Percentiles rank a stretch among this genome's conserved stretches.
phyloP scores from a whole-genome alignment of 2,329 filamentous ascomycete species.

The Talaromyces albobiverticillius region DNA sequence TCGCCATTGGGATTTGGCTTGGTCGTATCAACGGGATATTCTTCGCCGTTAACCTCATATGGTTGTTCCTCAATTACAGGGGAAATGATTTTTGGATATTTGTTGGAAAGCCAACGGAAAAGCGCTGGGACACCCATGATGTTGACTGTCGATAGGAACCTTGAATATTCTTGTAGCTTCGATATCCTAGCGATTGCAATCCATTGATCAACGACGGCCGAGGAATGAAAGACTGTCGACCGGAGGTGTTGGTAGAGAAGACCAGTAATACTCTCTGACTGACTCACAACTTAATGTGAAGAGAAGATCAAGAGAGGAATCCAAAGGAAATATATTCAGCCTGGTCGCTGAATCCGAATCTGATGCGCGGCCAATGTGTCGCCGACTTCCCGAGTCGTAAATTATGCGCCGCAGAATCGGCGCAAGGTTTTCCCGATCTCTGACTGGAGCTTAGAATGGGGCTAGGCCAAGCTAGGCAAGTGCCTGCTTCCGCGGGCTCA shows the following conservation, averaged over 20 bases:
- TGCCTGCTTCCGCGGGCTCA: background rate
- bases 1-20: slow-evolving; percentile 92
- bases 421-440: slow-evolving; percentile 13
- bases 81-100: slow-evolving; percentile 96
- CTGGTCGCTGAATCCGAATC: slow-evolving; percentile 6
- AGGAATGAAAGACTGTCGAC: background rate
- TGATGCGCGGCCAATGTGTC: background rate
- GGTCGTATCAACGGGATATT: slow-evolving; percentile 80
- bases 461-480: slow-evolving; percentile 2
- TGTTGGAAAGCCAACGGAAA: slow-evolving; percentile 94
- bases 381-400: background rate
- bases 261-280: background rate
- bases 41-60: slow-evolving; percentile 74
- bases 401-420: slow-evolving; percentile 10
- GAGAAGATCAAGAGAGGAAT: background rate
- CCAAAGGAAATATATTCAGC: slow-evolving; percentile 4
- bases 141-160: slow-evolving; percentile 2
- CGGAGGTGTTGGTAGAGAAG: background rate
- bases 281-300: background rate
- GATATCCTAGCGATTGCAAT: background rate
- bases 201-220: background rate
- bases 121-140: slow-evolving; percentile 90
- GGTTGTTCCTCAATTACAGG: slow-evolving; percentile 84
- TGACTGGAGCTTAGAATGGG: background rate
- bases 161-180: background rate